A percentile compares a stretch with the other conserved stretches of the same genome.
Conservation (phyloP, 805 yeast species). For the Pichia paraexigua region DNA sequence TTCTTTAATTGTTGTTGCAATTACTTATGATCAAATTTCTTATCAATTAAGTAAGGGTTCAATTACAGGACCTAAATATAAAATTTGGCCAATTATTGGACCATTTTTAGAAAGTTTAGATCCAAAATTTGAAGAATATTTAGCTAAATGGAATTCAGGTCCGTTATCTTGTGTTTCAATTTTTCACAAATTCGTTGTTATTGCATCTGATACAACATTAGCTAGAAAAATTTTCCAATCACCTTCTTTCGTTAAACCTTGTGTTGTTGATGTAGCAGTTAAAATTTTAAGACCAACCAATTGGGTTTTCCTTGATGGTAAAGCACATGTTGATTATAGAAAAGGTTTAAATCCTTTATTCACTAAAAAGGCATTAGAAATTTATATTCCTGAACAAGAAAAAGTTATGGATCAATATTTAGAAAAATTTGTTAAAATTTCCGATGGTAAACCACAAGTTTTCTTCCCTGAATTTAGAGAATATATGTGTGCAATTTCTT, state of each 20-base stretch:
- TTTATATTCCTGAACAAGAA: slow-evolving; percentile 82
- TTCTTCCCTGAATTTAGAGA: slow-evolving; percentile 95
- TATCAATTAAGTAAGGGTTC: slow-evolving; percentile 77
- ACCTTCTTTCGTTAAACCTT: slow-evolving; percentile 87
- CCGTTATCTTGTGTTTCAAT: slow-evolving; percentile 94
- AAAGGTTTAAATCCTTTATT: slow-evolving; percentile 84
- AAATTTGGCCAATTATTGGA: slow-evolving; percentile 92
- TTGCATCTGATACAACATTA: slow-evolving; percentile 81
- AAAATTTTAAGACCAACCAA: slow-evolving; percentile 91
- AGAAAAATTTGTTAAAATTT: slow-evolving; percentile 48
- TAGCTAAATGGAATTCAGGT: slow-evolving; percentile 91
- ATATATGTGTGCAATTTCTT: slow-evolving; percentile 87
- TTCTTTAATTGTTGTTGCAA: slow-evolving; percentile 37
- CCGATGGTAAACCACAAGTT: slow-evolving; percentile 55
- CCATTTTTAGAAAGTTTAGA: slow-evolving; percentile 91
- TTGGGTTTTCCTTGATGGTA: slow-evolving; percentile 98
- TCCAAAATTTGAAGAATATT: slow-evolving; percentile 91
- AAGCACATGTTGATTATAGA: slow-evolving; percentile 90
- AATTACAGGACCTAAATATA: slow-evolving; percentile 84
- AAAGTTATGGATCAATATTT: slow-evolving; percentile 76
- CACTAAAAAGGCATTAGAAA: slow-evolving; percentile 72
- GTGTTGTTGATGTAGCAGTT: slow-evolving; percentile 95
- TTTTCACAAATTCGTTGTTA: slow-evolving; percentile 95
- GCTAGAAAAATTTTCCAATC: slow-evolving; percentile 81
- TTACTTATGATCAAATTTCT: slow-evolving; percentile 67